These are phyloP conservation scores for Arctium lappa DNA, from an alignment of 129 eudicot species.

Conservation along the genomic window DNA sequence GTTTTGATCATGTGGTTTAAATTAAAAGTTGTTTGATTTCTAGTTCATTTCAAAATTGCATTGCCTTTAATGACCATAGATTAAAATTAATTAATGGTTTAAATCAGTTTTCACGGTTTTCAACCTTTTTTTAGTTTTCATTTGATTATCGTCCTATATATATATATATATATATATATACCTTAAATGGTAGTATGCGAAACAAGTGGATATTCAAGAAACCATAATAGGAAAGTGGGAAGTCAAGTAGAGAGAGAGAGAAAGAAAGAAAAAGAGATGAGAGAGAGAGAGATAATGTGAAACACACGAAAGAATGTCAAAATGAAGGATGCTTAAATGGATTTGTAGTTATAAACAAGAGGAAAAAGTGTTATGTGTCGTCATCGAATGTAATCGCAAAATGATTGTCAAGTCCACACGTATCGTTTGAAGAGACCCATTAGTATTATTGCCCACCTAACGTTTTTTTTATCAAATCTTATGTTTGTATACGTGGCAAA, in stretches of 20 bases:
- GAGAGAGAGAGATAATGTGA: not conserved
- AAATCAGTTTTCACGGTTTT: too few relatives aligned
- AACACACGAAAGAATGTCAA: not conserved
- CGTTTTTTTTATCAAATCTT: not conserved
- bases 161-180: not conserved
- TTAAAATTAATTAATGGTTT: too few relatives aligned
- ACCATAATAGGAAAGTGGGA: not conserved
- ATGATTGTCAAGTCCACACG: slow-evolving; percentile 23
- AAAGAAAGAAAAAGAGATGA: not conserved
- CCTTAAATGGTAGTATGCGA: not conserved
- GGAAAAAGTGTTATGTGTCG: not conserved
- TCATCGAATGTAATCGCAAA: slow-evolving; percentile 11
- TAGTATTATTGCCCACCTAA: not conserved
- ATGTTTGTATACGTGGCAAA: not conserved
- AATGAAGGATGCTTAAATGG: not conserved
- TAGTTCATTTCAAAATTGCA: too few relatives aligned
- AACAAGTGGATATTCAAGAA: not conserved
- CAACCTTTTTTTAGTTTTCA: too few relatives aligned
- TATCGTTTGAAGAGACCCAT: slow-evolving; percentile 3
- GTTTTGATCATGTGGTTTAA: too few relatives aligned
- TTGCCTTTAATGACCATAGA: too few relatives aligned
- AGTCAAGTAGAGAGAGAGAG: not conserved
- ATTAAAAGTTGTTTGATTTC: too few relatives aligned
- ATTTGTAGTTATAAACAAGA: not conserved
- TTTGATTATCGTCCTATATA: too few relatives aligned